These are phyloP conservation scores for Amyloporia xantha DNA, from an alignment of 768 basidiomycete genomes.

Conservation along the genomic window DNA sequence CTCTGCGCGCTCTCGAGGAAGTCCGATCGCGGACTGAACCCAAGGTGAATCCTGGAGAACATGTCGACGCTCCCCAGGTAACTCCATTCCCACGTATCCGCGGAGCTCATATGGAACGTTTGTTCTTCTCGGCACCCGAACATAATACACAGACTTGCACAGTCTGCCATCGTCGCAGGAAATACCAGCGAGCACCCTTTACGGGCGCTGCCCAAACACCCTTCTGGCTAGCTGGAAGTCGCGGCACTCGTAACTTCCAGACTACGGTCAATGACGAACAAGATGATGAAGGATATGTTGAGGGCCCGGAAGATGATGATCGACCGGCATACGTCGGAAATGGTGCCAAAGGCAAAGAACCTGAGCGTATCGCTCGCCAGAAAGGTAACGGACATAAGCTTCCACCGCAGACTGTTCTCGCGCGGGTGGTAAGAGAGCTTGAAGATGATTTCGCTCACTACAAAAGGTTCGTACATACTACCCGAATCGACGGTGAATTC, in stretches of 20 bases:
- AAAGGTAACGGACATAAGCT: constrained; percentile 28
- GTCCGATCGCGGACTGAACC: no score
- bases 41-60: no score
- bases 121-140: constrained; percentile 77
- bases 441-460: constrained; percentile 96
- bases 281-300: constrained; percentile 45
- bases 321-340: neutral
- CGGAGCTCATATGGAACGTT: constrained; percentile 65
- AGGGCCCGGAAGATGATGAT: constrained; percentile 34
- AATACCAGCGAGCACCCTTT: constrained; percentile 6
- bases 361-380: neutral
- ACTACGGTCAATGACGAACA: constrained; percentile 12
- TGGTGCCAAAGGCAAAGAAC: neutral
- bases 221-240: constrained; percentile 17
- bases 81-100: constrained; percentile 81
- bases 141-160: constrained; percentile 68
- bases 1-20: constrained; percentile 22
- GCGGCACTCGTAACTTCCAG: neutral
- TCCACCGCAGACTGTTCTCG: constrained; percentile 85
- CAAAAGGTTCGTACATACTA: constrained; percentile 60
- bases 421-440: constrained; percentile 76
- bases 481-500: constrained; percentile 3
- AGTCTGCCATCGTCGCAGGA: constrained; percentile 50
- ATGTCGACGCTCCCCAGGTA: no score
- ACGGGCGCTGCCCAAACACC: constrained; percentile 9